Percentiles rank a stretch among this genome's conserved stretches.
Conservation (phyloP, 1,139 yeast genomes). For the Waltiozyma sp. region DNA sequence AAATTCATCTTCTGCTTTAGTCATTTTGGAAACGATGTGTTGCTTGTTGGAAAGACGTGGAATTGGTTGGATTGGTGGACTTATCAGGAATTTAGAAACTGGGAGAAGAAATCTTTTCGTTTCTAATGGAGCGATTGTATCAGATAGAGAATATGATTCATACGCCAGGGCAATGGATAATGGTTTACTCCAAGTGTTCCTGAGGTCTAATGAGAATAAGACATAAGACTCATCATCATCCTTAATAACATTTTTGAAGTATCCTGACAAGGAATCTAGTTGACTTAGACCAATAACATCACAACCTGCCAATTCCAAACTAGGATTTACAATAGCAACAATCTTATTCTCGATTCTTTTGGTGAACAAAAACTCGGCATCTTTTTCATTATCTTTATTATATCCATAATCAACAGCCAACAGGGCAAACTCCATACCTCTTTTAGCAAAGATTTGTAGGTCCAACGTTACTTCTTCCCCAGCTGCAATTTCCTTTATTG, state of each 20-base stretch:
- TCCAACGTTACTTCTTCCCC: conserved; percentile 28
- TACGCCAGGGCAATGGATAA: conserved; percentile 20
- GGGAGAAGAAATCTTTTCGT: conserved; percentile 64
- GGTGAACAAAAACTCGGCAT: conserved; percentile 33
- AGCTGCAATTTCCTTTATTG: conserved; percentile 23
- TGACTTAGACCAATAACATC: conserved; percentile 48
- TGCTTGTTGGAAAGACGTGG: conserved; percentile 73
- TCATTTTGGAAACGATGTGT: conserved; percentile 50
- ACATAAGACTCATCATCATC: no score
- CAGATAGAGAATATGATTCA: conserved; percentile 34
- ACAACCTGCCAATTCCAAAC: conserved; percentile 65
- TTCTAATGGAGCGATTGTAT: conserved; percentile 24
- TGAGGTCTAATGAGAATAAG: conserved; percentile 52
- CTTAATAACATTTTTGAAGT: no score
- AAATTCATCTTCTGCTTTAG: conserved; percentile 38
- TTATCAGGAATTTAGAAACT: conserved; percentile 38
- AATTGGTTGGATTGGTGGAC: conserved; percentile 35
- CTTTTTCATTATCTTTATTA: conserved; percentile 19
- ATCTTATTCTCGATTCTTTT: conserved; percentile 56
- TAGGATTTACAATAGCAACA: conserved; percentile 55
- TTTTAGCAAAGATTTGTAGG: conserved; percentile 58
- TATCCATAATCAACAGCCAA: conserved; percentile 62
- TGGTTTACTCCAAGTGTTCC: conserved; percentile 57
- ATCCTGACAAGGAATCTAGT: conserved; percentile 6
- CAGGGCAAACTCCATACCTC: conserved; percentile 59